Percentiles rank a stretch among this genome's conserved stretches.
phyloP scores from a whole-genome alignment of 129 eudicot genomes.

The Helianthus tuberosus region DNA sequence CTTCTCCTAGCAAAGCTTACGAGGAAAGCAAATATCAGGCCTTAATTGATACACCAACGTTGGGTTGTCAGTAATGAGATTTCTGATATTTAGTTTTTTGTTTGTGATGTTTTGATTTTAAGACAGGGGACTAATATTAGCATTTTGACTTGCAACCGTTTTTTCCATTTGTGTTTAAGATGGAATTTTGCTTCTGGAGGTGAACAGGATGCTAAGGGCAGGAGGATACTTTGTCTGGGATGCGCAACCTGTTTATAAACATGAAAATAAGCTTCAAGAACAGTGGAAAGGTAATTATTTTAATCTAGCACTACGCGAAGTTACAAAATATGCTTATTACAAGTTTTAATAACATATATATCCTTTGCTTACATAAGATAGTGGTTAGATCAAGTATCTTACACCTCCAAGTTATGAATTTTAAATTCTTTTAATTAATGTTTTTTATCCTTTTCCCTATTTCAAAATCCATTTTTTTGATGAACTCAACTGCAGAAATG shows the following conservation, averaged over 20 bases:
- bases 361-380: conserved; percentile 1
- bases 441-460: conserved; percentile 1
- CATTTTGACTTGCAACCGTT: neutral
- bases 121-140: no score
- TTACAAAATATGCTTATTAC: neutral
- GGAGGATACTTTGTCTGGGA: conserved; percentile 93
- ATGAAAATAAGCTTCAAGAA: conserved; percentile 60
- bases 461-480: conserved; percentile 14
- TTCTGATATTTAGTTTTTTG: no score
- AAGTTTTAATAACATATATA: neutral
- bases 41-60: no score
- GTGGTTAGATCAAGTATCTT: conserved; percentile 18
- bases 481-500: conserved; percentile 56
- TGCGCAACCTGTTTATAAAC: conserved; percentile 79
- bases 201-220: conserved; percentile 79
- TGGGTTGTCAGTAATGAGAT: no score
- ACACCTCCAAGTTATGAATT: neutral
- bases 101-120: no score
- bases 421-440: neutral
- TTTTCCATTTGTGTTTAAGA: conserved; percentile 46
- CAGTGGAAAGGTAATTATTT: conserved; percentile 66
- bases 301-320: conserved; percentile 6
- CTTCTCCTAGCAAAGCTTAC: no score
- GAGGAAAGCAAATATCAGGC: no score
- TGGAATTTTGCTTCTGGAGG: conserved; percentile 94